Percentiles rank a stretch among this genome's conserved stretches.
Conservation (phyloP, 2,329 filamentous ascomycete genomes). For the Fusarium sp. region DNA sequence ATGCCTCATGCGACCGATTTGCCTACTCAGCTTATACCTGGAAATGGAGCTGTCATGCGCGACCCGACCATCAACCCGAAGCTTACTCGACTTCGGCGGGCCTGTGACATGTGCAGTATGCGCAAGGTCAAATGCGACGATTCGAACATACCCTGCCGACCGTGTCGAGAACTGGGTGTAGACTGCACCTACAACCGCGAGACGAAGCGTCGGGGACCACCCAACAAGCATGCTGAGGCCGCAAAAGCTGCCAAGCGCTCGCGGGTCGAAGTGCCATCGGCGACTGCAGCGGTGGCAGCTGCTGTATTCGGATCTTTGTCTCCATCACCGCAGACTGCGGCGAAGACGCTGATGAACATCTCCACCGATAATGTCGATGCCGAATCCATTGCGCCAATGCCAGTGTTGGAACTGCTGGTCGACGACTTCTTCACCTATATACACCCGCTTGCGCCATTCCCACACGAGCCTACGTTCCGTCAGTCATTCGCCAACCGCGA, state of each 20-base stretch:
- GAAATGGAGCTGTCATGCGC: constrained; percentile 46
- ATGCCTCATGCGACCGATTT: constrained; percentile 39
- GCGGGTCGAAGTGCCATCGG: constrained; percentile 51
- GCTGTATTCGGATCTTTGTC: constrained; percentile 47
- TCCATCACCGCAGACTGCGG: constrained; percentile 59
- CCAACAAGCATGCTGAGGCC: constrained; percentile 69
- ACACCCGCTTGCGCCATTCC: constrained; percentile 80
- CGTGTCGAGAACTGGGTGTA: constrained; percentile 67
- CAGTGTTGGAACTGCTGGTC: constrained; percentile 75
- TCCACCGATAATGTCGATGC: constrained; percentile 60
- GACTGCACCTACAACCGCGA: constrained; percentile 68
- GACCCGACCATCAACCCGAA: constrained; percentile 61
- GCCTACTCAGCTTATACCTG: constrained; percentile 41
- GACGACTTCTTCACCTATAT: constrained; percentile 89
- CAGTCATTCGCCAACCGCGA: constrained; percentile 74
- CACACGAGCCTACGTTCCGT: constrained; percentile 82
- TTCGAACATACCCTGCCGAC: constrained; percentile 65
- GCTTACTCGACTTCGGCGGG: constrained; percentile 67
- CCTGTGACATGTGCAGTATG: constrained; percentile 72
- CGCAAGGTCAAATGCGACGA: constrained; percentile 73
- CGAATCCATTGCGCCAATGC: constrained; percentile 77
- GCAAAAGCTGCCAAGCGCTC: constrained; percentile 65
- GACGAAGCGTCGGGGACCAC: constrained; percentile 69
- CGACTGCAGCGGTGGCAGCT: constrained; percentile 22
- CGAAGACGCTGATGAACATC: constrained; percentile 62